Evolutionary conservation across 164 flowering plant species (phyloP), one percentile per base, ranked within the genome.

Genomic region (Euptelea pleiosperma): DNA sequence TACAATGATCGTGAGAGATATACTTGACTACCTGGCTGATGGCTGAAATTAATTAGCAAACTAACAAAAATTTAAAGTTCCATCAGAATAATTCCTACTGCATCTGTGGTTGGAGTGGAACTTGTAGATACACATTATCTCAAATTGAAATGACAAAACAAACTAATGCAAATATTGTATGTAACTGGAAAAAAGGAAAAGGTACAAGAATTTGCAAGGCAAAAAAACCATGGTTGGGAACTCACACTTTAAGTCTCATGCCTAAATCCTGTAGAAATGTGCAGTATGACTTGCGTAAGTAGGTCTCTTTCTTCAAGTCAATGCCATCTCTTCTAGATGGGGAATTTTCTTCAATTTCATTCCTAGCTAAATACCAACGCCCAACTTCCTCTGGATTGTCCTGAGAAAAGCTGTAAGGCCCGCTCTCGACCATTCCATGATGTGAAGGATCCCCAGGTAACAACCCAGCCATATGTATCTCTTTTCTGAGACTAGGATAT

Each of bases 231-330:
- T 15, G 40, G 16, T 28, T 21, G 25, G 33, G 28, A 68, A 70
- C 94, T 82, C 63, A 87, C 94, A 87, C 94, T 87, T 84, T 84
- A 16, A 87, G 81, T 52, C 86, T 63, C 86, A 87, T 87, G 53
- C 90, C 94, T 52, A 87, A 61, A 73, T 87, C 94, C 60, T 87
- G 94, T 51, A 87, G 60, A 66, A 84, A 87, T 34, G 94, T 84
- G 62, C 94, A 84, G 63, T 87, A 87, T 21, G 86, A 81, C 69
- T 81, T 87, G 52, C 90, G 83, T 30, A 87, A 58, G 57, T 84
- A 82, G 0, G 86, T 74, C 68, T 87, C 94, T 61, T 82, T 87
- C 79, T 84, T 87, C 75, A 79, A 68, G 69, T 87, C 94, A 68
- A 87, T 79, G 24, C 82, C 78, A 73, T 87, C 94, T 66, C 55